These are phyloP conservation scores for Paulownia fortunei DNA, from an alignment of 257 asterid genomes.

Conservation along the genomic window DNA sequence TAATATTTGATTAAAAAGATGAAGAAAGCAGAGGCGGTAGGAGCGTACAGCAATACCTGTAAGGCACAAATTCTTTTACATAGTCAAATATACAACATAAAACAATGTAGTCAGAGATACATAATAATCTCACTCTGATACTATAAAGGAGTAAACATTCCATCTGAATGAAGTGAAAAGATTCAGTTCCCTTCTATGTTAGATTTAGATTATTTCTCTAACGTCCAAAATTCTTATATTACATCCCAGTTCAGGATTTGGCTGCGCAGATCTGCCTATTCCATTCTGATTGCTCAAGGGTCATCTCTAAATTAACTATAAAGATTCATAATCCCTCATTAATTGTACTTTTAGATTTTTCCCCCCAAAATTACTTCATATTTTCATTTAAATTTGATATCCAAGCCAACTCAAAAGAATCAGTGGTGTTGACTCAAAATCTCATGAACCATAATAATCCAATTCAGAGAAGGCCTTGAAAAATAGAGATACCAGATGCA, in stretches of 20 bases:
- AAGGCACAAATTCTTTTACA: background rate
- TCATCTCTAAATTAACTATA: background rate
- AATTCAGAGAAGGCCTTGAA: background rate
- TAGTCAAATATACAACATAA: conserved; percentile 1
- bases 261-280: no score
- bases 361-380: background rate
- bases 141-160: background rate
- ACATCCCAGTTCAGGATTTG: no score
- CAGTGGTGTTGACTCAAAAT: background rate
- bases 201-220: background rate
- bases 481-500: background rate
- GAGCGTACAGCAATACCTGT: background rate
- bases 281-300: background rate
- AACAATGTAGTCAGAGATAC: background rate
- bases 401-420: background rate
- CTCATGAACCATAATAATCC: background rate
- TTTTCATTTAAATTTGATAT: background rate
- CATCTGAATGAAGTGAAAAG: no score
- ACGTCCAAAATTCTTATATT: no score
- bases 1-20: conserved; percentile 19
- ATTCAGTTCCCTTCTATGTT: background rate
- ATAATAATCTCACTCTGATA: background rate
- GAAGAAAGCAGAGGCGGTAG: background rate
- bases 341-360: background rate
- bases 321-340: background rate